These are phyloP conservation scores for Ophiognomonia clavigignenti-juglandacearum DNA, from an alignment of 2,329 filamentous ascomycete genomes.

Conservation along the genomic window DNA sequence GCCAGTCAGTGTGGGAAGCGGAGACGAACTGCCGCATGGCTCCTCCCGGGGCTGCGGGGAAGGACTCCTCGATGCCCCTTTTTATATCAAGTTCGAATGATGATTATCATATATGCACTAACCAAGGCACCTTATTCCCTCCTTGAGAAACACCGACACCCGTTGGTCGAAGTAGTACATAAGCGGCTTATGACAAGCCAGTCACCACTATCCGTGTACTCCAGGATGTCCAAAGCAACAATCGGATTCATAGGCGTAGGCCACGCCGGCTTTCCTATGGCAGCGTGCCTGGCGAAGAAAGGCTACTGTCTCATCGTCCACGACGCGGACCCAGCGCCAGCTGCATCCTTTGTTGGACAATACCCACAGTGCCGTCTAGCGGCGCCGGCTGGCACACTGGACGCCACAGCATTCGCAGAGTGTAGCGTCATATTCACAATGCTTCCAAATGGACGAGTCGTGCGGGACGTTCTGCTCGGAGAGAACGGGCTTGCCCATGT, in stretches of 20 bases:
- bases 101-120: too few species aligned
- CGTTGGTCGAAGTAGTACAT: too few species aligned
- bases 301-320: not conserved
- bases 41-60: too few species aligned
- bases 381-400: not conserved
- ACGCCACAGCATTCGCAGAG: not conserved
- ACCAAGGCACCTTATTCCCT: too few species aligned
- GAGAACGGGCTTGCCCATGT: not conserved
- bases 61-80: too few species aligned
- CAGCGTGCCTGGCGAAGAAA: constrained; percentile 1
- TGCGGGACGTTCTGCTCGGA: not conserved
- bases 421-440: constrained; percentile 1
- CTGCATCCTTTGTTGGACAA: not conserved
- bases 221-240: not conserved
- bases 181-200: too few species aligned
- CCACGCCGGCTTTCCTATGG: not conserved
- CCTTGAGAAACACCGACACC: too few species aligned
- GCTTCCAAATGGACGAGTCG: not conserved
- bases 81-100: too few species aligned
- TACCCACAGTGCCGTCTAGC: not conserved
- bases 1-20: too few species aligned
- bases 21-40: too few species aligned
- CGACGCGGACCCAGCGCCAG: not conserved
- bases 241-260: not conserved
- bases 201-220: too few species aligned